These are phyloP conservation scores for Hypericum androsaemum DNA, from an alignment of 345 rosid species.

Conservation along the genomic window DNA sequence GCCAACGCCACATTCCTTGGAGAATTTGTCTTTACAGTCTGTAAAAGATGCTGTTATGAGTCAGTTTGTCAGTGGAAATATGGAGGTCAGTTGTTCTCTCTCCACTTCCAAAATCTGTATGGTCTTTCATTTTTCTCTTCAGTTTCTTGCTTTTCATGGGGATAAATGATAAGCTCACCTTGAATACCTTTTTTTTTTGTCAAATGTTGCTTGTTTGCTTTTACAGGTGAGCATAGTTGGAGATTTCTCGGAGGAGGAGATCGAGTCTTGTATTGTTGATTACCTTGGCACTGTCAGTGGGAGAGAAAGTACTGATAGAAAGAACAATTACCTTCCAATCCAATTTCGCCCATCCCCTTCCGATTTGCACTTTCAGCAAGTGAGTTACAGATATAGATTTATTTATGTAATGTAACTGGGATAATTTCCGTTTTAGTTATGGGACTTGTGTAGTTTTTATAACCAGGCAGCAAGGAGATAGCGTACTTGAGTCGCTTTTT, in stretches of 20 bases:
- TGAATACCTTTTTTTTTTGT: constrained; percentile 7
- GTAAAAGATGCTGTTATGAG: constrained; percentile 93
- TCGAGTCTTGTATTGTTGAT: constrained; percentile 76
- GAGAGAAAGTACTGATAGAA: constrained; percentile 28
- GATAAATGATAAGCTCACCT: constrained; percentile 1
- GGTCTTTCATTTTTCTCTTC: no score
- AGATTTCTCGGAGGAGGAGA: constrained; percentile 84
- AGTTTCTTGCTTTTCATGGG: neutral
- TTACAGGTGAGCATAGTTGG: constrained; percentile 92
- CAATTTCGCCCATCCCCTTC: constrained; percentile 63
- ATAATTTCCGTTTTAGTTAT: no score
- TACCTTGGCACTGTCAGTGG: constrained; percentile 88
- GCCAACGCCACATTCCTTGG: constrained; percentile 79
- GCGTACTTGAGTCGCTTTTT: no score
- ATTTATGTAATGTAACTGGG: no score
- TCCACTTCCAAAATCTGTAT: neutral
- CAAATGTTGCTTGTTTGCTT: constrained; percentile 12
- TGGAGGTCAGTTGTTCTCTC: constrained; percentile 65
- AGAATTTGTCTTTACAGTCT: constrained; percentile 55
- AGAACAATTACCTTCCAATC: constrained; percentile 40
- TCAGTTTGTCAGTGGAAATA: constrained; percentile 84
- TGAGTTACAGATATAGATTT: constrained; percentile 27
- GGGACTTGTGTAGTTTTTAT: no score
- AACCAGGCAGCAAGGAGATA: no score
- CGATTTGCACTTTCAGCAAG: constrained; percentile 74